Percentiles rank a stretch among this genome's conserved stretches.
Conservation (phyloP, 768 basidiomycete species). For the Mycena rosella region DNA sequence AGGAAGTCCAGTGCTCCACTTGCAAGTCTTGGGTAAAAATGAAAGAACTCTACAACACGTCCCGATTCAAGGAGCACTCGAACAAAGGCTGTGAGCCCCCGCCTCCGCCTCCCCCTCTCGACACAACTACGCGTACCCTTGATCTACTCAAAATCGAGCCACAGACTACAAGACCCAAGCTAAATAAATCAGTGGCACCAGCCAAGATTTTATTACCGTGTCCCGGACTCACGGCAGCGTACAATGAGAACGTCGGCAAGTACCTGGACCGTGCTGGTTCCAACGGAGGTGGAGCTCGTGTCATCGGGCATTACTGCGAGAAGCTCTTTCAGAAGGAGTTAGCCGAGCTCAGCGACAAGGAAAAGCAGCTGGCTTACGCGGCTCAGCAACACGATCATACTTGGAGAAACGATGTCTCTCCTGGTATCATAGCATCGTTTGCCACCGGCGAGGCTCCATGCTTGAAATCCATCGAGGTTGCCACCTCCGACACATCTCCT, state of each 20-base stretch:
- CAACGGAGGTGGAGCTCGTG: conserved; percentile 1
- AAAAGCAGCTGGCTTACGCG: neutral
- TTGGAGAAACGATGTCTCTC: conserved; percentile 5
- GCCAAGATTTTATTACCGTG: neutral
- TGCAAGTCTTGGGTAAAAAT: conserved; percentile 29
- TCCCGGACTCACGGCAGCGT: conserved; percentile 2
- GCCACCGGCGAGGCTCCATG: too few relatives aligned
- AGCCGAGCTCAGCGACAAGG: neutral
- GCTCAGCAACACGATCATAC: conserved; percentile 2
- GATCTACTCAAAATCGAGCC: too few relatives aligned
- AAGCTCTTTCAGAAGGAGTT: neutral
- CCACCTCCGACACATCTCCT: neutral
- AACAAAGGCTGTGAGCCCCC: neutral
- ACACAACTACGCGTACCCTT: neutral
- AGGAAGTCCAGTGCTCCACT: conserved; percentile 22
- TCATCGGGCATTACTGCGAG: neutral
- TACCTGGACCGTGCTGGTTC: conserved; percentile 1
- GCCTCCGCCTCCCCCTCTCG: neutral
- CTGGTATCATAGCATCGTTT: conserved; percentile 13
- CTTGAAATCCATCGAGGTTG: neutral
- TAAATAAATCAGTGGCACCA: neutral
- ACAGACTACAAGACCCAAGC: too few relatives aligned
- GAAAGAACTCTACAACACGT: conserved; percentile 30
- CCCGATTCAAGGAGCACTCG: conserved; percentile 29
- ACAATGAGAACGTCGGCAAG: neutral